These are phyloP conservation scores for Ogataea trehalophila DNA, from an alignment of 805 yeast species.

Conservation along the genomic window DNA sequence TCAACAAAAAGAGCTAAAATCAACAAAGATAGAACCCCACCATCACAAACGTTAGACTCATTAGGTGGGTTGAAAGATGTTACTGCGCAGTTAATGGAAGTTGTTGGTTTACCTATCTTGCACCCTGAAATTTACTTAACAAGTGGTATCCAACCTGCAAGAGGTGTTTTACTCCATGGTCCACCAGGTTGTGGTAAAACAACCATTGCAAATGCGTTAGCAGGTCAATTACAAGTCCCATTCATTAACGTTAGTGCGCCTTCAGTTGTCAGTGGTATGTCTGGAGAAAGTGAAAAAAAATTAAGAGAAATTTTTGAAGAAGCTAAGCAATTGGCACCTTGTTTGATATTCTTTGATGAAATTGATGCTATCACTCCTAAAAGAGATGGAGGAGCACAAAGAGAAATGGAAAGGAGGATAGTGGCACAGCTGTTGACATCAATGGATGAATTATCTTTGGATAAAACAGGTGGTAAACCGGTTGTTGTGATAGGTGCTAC, in stretches of 20 bases:
- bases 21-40: constrained; percentile 62
- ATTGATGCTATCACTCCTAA: constrained; percentile 98
- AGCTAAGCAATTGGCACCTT: constrained; percentile 86
- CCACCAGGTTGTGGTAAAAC: constrained; percentile 99
- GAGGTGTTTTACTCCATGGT: constrained; percentile 91
- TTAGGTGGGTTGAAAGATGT: constrained; percentile 88
- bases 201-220: constrained; percentile 90
- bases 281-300: constrained; percentile 97
- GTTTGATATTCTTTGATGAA: constrained; percentile 90
- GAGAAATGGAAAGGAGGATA: constrained; percentile 96
- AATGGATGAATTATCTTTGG: constrained; percentile 87
- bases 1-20: constrained; percentile 26
- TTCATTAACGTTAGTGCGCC: constrained; percentile 92
- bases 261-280: constrained; percentile 95
- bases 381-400: constrained; percentile 94
- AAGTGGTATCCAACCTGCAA: constrained; percentile 92
- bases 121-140: constrained; percentile 89
- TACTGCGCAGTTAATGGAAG: constrained; percentile 82
- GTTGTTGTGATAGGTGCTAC: constrained; percentile 96
- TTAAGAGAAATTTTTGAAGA: constrained; percentile 90
- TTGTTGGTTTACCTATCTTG: constrained; percentile 84
- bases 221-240: constrained; percentile 92
- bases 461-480: constrained; percentile 87
- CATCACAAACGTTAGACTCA: constrained; percentile 60
- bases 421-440: constrained; percentile 94